Evolutionary conservation across 2,329 filamentous ascomycete genomes (phyloP), one percentile per base, ranked within the genome.

Genomic region (Aspergillus tubingensis): DNA sequence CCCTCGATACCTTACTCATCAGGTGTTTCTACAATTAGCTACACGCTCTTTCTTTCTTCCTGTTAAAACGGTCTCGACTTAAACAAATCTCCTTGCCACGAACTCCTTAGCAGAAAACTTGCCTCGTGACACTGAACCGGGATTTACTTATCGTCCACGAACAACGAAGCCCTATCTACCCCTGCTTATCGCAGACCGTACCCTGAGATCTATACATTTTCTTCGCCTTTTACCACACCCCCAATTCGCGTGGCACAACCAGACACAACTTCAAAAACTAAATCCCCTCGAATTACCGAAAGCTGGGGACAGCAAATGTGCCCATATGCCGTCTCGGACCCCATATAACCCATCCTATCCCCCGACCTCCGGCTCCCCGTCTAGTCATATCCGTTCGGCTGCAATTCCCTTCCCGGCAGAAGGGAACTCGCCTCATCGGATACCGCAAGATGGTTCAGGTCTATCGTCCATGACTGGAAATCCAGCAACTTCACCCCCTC

Each of bases 271-370:
- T 4, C 23, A 32, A 27, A 30, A 27, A 30, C 3, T 27, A 50
- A 50, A 50, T n/a, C 10, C 25, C 11, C 17, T 50, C 25, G 2
- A 50, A 13, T 13, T n/a, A 17, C 8, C 15, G 23, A 50, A 30
- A 23, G 41, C 41, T 44, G 19, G 30, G 8, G 27, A 27, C 47
- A 50, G 25, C 65, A 57, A 63, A 74, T 72, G 71, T 62, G 73
- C 71, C 67, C 65, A 72, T 70, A 78, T 80, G 71, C 70, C 74
- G 68, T 70, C 74, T 64, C 70, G 67, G 67, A 66, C 67, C 62
- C 68, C 69, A 63, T 73, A 70, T 67, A 70, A 74, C 54, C 67
- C 65, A 55, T 70, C 70, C 57, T 66, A 66, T 61, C 69, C 68
- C 62, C 63, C 68, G 56, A 68, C 61, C 57, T 66, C 67, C 62